Evolutionary conservation across 208 protist genomes (phyloP).

Genomic region (Crithidia brevicula): DNA sequence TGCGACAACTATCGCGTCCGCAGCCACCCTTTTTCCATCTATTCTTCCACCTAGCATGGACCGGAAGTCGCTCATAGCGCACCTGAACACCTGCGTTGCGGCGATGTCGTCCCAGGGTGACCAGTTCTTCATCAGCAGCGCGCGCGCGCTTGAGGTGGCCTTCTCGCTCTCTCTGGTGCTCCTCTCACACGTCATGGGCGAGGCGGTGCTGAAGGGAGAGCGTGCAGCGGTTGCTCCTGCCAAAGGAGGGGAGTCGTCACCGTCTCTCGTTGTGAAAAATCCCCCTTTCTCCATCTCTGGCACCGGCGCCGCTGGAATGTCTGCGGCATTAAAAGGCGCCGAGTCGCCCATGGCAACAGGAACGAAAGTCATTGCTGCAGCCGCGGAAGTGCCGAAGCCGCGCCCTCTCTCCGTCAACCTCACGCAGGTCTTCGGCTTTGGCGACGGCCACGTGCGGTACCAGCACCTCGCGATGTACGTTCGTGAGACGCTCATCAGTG

Average conservation of each 20-base stretch:
- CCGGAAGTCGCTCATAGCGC: constrained; percentile 17
- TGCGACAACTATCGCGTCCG: neutral
- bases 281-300: neutral
- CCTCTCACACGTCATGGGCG: constrained; percentile 34
- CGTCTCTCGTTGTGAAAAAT: constrained; percentile 8
- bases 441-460: constrained; percentile 10
- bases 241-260: neutral
- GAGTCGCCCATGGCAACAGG: too few species aligned
- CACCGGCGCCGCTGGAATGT: neutral
- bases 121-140: constrained; percentile 20
- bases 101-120: constrained; percentile 15
- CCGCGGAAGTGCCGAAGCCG: neutral
- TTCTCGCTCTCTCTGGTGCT: constrained; percentile 31
- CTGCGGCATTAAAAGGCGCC: neutral
- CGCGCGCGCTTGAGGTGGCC: constrained; percentile 29
- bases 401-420: constrained; percentile 16
- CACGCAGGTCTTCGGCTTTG: constrained; percentile 29
- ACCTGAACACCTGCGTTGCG: constrained; percentile 16
- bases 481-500: constrained; percentile 28
- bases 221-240: neutral
- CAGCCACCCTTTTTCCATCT: constrained; percentile 17
- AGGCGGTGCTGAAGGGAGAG: constrained; percentile 17
- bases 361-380: neutral
- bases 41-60: constrained; percentile 11
- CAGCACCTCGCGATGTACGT: constrained; percentile 20